Percentiles rank a stretch among this genome's conserved stretches.
phyloP scores from a whole-genome alignment of 1,139 yeast species.

The Nakaseomyces delphensis region DNA sequence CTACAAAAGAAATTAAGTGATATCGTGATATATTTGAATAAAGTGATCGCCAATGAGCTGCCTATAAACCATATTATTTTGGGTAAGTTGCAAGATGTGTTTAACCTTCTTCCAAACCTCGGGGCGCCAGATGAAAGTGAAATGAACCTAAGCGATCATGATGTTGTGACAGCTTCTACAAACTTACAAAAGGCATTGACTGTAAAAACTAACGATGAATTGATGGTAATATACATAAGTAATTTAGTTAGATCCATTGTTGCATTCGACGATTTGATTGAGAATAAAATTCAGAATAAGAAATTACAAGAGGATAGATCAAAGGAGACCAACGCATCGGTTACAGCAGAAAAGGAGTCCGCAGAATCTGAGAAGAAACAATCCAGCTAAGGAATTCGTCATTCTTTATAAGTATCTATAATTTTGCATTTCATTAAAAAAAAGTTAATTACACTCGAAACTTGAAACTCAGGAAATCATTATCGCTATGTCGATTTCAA shows the following conservation, averaged over 20 bases:
- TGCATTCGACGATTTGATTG: slow-evolving; percentile 94
- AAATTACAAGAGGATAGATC: slow-evolving; percentile 37
- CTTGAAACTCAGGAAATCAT: not conserved
- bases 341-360: slow-evolving; percentile 15
- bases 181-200: slow-evolving; percentile 75
- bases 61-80: slow-evolving; percentile 87
- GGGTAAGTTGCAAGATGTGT: slow-evolving; percentile 90
- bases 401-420: not conserved
- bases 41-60: slow-evolving; percentile 59
- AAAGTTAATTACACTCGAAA: not conserved
- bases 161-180: slow-evolving; percentile 29
- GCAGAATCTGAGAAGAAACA: slow-evolving; percentile 1
- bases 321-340: slow-evolving; percentile 11
- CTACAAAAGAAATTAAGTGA: slow-evolving; percentile 72
- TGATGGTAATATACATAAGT: slow-evolving; percentile 87
- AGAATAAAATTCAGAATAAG: slow-evolving; percentile 83
- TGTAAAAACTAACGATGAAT: slow-evolving; percentile 86
- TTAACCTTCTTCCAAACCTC: slow-evolving; percentile 84
- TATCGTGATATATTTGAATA: slow-evolving; percentile 69
- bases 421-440: slow-evolving; percentile 3
- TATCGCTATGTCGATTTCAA: not conserved
- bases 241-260: slow-evolving; percentile 88
- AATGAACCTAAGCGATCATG: slow-evolving; percentile 22
- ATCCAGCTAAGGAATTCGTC: not conserved
- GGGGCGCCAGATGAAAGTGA: slow-evolving; percentile 31